These are phyloP conservation scores for Mayamaea pseudoterrestris DNA, from an alignment of 108 stramenopile species.

Conservation along the genomic window DNA sequence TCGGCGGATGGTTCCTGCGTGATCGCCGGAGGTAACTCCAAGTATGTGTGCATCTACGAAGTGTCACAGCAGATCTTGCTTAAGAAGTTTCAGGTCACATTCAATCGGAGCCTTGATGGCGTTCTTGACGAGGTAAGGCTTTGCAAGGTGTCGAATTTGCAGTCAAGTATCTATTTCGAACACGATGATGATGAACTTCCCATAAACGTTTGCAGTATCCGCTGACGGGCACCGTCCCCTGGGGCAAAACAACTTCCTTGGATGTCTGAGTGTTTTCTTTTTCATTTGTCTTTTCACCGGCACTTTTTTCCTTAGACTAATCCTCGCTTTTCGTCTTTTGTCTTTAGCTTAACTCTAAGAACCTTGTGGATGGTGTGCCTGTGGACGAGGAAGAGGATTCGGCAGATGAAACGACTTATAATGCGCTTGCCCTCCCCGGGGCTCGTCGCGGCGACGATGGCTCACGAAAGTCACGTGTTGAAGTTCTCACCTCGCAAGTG, in stretches of 20 bases:
- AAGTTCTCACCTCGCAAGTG: constrained; percentile 74
- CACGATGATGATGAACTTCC: constrained; percentile 58
- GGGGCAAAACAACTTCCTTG: constrained; percentile 51
- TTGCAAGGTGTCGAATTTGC: too few species aligned
- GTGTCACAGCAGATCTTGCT: constrained; percentile 84
- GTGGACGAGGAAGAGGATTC: constrained; percentile 72
- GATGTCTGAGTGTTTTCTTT: constrained; percentile 43
- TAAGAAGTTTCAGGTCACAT: constrained; percentile 98
- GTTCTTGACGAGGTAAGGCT: constrained; percentile 75
- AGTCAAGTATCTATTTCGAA: too few species aligned
- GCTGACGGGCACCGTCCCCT: constrained; percentile 33
- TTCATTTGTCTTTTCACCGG: not conserved
- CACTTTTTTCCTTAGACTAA: not conserved
- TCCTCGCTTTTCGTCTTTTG: not conserved
- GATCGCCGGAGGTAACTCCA: constrained; percentile 94
- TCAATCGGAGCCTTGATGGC: constrained; percentile 88
- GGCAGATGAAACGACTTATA: constrained; percentile 45
- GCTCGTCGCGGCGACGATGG: constrained; percentile 84
- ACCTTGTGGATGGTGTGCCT: constrained; percentile 66
- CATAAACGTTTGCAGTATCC: constrained; percentile 58
- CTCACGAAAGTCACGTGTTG: constrained; percentile 68
- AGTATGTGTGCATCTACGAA: constrained; percentile 97
- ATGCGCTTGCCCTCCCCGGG: constrained; percentile 57
- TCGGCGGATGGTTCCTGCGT: constrained; percentile 94
- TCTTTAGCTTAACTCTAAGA: constrained; percentile 66